Percentiles rank a stretch among this genome's conserved stretches.
These are phyloP conservation scores for Cutaneotrichosporon sp. DNA, from an alignment of 1,284 basidiomycete genomes.

Conservation along the genomic window DNA sequence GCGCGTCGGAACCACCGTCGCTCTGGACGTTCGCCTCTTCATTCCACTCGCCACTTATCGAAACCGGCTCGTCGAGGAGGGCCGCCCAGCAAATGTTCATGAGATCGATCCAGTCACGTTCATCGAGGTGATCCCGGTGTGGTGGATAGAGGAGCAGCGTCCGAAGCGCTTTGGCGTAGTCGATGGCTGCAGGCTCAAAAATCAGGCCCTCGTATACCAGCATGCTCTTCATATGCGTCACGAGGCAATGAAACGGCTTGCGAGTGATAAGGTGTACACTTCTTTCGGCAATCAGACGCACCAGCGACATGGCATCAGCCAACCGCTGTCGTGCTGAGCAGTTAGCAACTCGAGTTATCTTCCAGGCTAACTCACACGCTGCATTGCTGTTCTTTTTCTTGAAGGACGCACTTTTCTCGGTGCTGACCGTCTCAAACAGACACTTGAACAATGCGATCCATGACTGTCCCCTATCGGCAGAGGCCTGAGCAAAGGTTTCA, in stretches of 20 bases:
- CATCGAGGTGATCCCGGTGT: conserved; percentile 71
- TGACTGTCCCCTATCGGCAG: conserved; percentile 49
- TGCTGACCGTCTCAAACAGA: conserved; percentile 61
- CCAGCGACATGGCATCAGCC: conserved; percentile 24
- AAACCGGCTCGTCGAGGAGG: conserved; percentile 61
- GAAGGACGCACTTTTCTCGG: conserved; percentile 55
- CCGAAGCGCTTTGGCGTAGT: conserved; percentile 74
- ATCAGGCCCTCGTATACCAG: conserved; percentile 58
- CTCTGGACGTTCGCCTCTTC: conserved; percentile 20
- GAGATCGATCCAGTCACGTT: conserved; percentile 61
- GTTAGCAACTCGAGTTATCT: neutral
- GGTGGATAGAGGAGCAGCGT: conserved; percentile 60
- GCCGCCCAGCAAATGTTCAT: conserved; percentile 70
- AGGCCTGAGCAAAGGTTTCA: conserved; percentile 45
- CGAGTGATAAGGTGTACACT: conserved; percentile 31
- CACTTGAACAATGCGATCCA: conserved; percentile 72
- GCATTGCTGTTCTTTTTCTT: conserved; percentile 48
- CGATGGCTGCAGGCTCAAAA: conserved; percentile 62
- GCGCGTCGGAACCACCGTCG: conserved; percentile 26
- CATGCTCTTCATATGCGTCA: conserved; percentile 63
- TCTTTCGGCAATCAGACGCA: conserved; percentile 35
- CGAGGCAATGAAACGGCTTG: conserved; percentile 46
- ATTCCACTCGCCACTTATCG: conserved; percentile 35
- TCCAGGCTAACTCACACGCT: conserved; percentile 24
- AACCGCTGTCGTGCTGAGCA: conserved; percentile 4